Evolutionary conservation across 306 rosid genomes (phyloP), one percentile per base, ranked within the genome.

Genomic region (Rosa lucieae): DNA sequence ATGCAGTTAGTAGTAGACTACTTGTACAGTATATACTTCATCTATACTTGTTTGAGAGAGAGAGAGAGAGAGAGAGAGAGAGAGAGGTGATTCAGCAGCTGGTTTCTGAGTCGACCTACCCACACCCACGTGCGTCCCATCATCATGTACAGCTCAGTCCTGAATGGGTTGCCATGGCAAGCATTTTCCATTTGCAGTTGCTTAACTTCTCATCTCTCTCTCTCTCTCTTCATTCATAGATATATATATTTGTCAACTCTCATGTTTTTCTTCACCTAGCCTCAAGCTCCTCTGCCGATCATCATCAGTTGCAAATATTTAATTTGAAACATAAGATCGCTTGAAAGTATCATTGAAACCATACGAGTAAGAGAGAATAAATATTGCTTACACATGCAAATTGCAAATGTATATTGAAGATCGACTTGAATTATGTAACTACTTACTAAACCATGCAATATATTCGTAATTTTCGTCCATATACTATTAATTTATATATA

Each of bases 41-140:
- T 29, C 67, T 10, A 26, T 23, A 63, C 20, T 63, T 29, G 68
- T 62, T 10, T 62, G 80, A 79, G 77, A 70, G 51, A 77, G 68
- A 77, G 42, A n/a, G n/a, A n/a, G n/a, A n/a, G n/a, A 42, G 77
- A 73, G 77, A 82, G 86, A 74, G 49, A 58, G 67, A 79, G 79
- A 62, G 43, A 39, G 63, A 72, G 21, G 12, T 65, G 26, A 67
- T 18, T 67, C 21, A 69, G 70, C 71, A 42, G 80, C 79, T 79
- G 74, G 75, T 73, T 77, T 88, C 85, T 82, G 87, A 86, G 78
- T 81, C 84, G 42, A 32, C 39, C 70, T 73, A 67, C 83, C 85
- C 91, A 91, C 90, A 67, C 82, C 85, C 94, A 91, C 94, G 87
- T 91, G 97, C 89, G 43, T 58, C 88, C 96, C 97, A 89, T 78